These are phyloP conservation scores for Blastocystis sp. DNA, from an alignment of 352 stramenopile species.

Conservation along the genomic window DNA sequence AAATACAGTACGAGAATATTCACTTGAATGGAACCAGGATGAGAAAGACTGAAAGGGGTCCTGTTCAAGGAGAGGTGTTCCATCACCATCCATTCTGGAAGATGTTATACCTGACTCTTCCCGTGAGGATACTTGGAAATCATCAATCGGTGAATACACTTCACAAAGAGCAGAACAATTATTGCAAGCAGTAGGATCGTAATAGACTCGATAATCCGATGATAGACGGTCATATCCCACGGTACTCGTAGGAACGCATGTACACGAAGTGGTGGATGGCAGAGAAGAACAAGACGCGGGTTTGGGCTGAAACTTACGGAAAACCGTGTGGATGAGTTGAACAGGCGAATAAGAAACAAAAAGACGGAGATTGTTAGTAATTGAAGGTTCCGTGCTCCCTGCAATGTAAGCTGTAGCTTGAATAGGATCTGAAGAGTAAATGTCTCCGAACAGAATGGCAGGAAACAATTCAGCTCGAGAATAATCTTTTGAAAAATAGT, in stretches of 20 bases:
- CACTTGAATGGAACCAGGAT: not conserved
- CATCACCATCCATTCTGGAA: not conserved
- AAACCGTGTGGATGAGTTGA: not conserved
- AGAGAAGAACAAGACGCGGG: not conserved
- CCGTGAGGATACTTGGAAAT: not conserved
- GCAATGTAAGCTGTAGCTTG: not conserved
- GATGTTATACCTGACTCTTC: not conserved
- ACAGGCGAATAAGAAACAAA: not conserved
- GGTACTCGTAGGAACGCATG: not conserved
- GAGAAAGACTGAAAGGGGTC: not conserved
- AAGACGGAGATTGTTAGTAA: not conserved
- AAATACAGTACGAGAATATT: not conserved
- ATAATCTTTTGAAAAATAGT: not conserved
- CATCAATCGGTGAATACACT: not conserved
- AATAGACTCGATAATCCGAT: not conserved
- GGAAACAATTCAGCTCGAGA: not conserved
- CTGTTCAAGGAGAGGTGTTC: not conserved
- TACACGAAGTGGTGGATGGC: not conserved
- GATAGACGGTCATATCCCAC: not conserved
- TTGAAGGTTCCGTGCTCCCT: not conserved
- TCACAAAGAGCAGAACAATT: not conserved
- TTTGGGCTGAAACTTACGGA: not conserved
- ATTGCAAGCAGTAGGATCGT: not conserved
- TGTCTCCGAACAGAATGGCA: constrained; percentile 16
- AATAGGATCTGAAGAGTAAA: not conserved